Percentiles rank a stretch among this genome's conserved stretches.
Evolutionary conservation across 148 eudicot genomes (phyloP).

Genomic region (Spergularia marina): DNA sequence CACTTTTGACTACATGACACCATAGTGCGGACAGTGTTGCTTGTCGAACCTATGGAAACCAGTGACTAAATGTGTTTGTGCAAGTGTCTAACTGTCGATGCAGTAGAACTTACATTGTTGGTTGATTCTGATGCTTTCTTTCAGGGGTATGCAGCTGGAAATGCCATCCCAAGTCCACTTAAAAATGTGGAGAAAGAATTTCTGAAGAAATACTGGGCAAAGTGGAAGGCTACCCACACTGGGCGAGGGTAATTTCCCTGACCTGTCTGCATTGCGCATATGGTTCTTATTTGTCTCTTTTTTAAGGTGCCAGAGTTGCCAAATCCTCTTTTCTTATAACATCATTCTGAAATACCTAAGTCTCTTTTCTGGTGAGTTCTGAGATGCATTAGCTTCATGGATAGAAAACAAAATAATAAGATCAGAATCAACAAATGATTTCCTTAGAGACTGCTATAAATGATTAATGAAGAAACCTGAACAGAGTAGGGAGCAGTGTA

Average conservation of each 20-base stretch:
- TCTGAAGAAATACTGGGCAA: constrained; percentile 88
- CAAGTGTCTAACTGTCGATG: neutral
- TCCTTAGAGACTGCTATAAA: neutral
- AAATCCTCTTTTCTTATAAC: neutral
- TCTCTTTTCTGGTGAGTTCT: too few relatives aligned
- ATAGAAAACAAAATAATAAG: neutral
- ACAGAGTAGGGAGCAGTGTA: neutral
- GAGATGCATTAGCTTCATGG: neutral
- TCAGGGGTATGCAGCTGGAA: constrained; percentile 97
- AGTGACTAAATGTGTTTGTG: neutral
- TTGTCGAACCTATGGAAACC: neutral
- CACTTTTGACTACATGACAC: too few relatives aligned
- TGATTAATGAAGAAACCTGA: neutral
- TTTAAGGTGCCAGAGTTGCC: neutral
- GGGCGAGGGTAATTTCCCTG: constrained; percentile 69
- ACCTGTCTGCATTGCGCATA: neutral
- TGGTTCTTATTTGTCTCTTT: neutral
- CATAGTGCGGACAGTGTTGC: neutral
- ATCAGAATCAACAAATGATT: neutral
- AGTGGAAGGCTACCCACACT: constrained; percentile 85
- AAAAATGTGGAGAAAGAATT: constrained; percentile 93
- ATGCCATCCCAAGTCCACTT: constrained; percentile 75
- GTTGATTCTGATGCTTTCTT: neutral
- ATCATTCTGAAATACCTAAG: too few relatives aligned
- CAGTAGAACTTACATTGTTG: neutral